Conservation (phyloP, 768 basidiomycete genomes). For the Xerocomus potaroensis region DNA sequence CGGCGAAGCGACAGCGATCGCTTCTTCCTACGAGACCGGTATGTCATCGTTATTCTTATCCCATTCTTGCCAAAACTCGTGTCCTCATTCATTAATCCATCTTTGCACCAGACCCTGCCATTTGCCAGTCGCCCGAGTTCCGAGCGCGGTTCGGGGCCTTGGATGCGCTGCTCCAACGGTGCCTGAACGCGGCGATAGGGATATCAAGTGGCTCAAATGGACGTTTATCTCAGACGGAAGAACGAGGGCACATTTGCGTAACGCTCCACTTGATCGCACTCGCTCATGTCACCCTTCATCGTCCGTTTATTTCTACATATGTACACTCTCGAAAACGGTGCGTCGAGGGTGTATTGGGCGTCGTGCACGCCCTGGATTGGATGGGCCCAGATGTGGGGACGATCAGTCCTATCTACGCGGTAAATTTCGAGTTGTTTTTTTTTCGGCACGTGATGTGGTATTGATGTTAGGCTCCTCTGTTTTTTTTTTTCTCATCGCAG, state of each 20-base stretch:
- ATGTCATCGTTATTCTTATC: slow-evolving; percentile 1
- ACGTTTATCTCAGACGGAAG: background rate
- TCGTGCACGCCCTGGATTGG: slow-evolving; percentile 15
- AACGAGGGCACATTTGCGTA: slow-evolving; percentile 6
- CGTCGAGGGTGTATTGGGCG: slow-evolving; percentile 11
- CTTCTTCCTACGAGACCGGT: slow-evolving; percentile 29
- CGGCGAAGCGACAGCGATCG: slow-evolving; percentile 29
- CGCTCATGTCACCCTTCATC: slow-evolving; percentile 24
- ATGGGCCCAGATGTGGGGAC: slow-evolving; percentile 2
- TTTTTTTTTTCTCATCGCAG: slow-evolving; percentile 7
- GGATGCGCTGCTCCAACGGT: slow-evolving; percentile 41
- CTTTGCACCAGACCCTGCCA: slow-evolving; percentile 34
- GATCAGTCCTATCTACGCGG: slow-evolving; percentile 19
- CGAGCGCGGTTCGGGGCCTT: slow-evolving; percentile 42
- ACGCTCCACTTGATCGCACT: slow-evolving; percentile 21
- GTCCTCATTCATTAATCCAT: background rate
- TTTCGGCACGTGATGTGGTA: background rate
- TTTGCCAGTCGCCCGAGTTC: slow-evolving; percentile 41
- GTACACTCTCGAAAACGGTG: slow-evolving; percentile 13
- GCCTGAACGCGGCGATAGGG: slow-evolving; percentile 9
- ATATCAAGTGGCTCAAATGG: background rate
- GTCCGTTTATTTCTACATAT: slow-evolving; percentile 14
- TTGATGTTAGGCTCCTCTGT: background rate
- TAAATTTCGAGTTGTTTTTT: background rate
- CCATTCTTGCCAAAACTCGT: background rate